A percentile compares a stretch with the other conserved stretches of the same genome.
These are phyloP conservation scores for Pythium scleroteichum DNA, from an alignment of 352 stramenopile genomes.

Conservation along the genomic window DNA sequence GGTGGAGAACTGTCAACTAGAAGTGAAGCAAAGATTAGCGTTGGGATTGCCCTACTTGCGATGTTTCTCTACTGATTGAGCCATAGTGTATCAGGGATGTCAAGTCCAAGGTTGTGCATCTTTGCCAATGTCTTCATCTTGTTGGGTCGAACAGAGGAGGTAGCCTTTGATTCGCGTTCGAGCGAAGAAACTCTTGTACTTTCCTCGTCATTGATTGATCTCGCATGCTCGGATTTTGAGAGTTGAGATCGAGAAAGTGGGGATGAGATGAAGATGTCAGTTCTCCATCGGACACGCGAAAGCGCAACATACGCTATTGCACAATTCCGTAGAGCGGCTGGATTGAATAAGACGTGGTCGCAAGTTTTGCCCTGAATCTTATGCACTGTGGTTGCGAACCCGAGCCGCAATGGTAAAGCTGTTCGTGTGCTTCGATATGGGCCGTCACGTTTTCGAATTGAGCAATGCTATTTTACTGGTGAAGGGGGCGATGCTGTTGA, in stretches of 20 bases:
- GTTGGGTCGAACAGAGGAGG: too few relatives aligned
- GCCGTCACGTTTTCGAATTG: background rate
- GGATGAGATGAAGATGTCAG: background rate
- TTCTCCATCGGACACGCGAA: constrained; percentile 1
- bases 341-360: constrained; percentile 8
- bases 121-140: too few relatives aligned
- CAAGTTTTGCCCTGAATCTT: constrained; percentile 18
- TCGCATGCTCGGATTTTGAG: background rate
- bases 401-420: constrained; percentile 7
- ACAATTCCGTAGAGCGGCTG: background rate
- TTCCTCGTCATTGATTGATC: too few relatives aligned
- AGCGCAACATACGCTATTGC: constrained; percentile 17
- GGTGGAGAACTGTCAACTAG: too few relatives aligned
- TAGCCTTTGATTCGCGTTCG: too few relatives aligned
- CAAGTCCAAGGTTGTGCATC: too few relatives aligned
- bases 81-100: too few relatives aligned
- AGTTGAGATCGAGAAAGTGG: background rate
- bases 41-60: too few relatives aligned
- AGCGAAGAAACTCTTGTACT: too few relatives aligned
- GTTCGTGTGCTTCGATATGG: constrained; percentile 6
- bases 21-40: too few relatives aligned
- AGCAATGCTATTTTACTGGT: background rate
- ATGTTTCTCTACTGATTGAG: too few relatives aligned
- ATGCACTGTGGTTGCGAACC: constrained; percentile 19
- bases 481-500: constrained; percentile 1